Evolutionary conservation across 2,329 filamentous ascomycete genomes (phyloP), one percentile per base, ranked within the genome.

Genomic region (Monosporascus cannonballus): DNA sequence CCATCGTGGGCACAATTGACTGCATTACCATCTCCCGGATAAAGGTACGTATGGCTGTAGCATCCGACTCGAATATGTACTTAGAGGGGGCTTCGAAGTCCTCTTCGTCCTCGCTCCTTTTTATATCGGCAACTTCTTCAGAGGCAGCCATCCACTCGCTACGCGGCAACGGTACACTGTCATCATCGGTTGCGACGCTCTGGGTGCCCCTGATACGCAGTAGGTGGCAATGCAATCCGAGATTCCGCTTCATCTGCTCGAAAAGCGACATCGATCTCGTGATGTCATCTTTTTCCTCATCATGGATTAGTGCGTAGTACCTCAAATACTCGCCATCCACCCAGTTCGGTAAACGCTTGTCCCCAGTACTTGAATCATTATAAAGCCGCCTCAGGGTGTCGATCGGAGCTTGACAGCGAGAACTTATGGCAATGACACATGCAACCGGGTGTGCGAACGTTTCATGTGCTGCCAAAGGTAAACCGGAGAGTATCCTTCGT

Each of bases 211-310:
- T 83, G 49, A 99, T 75, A 57, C 95, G 79, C 36, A 99, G 76
- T 11, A 99, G 77, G 71, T 99, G 94, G 67, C 94, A 99, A 70
- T 99, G 92, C 47, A 97, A 76, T 2, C 94, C 94, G 58, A 99
- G 90, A 71, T 96, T 90, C n/a, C 94, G 85, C 72, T 97, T 99
- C 95, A 99, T 99, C 69, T 96, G 90, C 62, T 99, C 94, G 69
- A 96, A 99, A 27, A 97, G 76, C 18, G 85, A 83, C 69, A 93
- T 93, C 14, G 92, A 96, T 70, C 91, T 88, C 38, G 84, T 83
- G 56, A 97, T 96, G 67, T 99, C 92, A 65, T 96, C 93, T 56
- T 84, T 85, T 66, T 99, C 94, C 71, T 99, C 95, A 62, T 99
- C 94, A 64, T 99, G 94, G 18, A 99, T 87, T 42, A 99, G 76